Evolutionary conservation across 495 filamentous ascomycete species (phyloP).

Genomic region (Viridothelium virens): DNA sequence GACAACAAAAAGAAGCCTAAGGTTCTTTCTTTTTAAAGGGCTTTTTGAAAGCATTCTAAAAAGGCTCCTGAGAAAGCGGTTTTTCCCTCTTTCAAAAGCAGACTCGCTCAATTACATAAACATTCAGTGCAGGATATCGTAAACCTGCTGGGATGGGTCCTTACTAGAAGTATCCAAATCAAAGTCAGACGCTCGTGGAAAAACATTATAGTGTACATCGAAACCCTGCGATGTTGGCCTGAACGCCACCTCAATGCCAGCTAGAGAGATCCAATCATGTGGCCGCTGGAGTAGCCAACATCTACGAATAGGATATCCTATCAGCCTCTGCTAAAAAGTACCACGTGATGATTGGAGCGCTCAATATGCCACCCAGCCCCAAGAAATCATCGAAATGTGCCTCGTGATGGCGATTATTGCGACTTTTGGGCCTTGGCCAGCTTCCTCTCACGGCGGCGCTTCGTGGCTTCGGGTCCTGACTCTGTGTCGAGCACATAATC

Average conservation of each 20-base stretch:
- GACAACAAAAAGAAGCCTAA: no score
- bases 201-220: not conserved
- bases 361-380: not conserved
- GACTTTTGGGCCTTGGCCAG: conserved; percentile 59
- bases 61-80: no score
- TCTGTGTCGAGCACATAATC: conserved; percentile 91
- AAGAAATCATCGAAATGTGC: not conserved
- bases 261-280: not conserved
- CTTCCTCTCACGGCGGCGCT: conserved; percentile 76
- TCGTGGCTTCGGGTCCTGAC: conserved; percentile 76
- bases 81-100: no score
- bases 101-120: not conserved
- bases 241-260: not conserved
- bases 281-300: not conserved
- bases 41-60: no score
- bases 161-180: no score
- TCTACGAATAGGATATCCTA: not conserved
- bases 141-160: not conserved
- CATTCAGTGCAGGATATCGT: not conserved
- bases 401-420: conserved; percentile 36
- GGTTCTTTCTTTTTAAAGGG: no score
- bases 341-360: not conserved
- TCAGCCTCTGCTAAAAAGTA: not conserved
- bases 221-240: not conserved
- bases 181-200: not conserved